A percentile compares a stretch with the other conserved stretches of the same genome.
Conservation (phyloP, 2,329 filamentous ascomycete genomes). For the Anisogramma anomala region DNA sequence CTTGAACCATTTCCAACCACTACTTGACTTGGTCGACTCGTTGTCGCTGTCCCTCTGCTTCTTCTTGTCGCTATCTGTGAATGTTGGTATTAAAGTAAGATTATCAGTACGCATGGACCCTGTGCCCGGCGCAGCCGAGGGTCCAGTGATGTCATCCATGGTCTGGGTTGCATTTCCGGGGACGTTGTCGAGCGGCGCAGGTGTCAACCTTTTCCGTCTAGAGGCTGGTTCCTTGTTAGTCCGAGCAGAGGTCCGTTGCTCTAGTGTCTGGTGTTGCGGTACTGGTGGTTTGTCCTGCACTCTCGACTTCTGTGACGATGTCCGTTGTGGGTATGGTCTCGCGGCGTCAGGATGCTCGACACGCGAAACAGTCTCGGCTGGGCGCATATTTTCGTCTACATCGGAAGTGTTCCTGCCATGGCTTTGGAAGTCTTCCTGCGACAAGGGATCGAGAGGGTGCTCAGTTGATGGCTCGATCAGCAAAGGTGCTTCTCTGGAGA, state of each 20-base stretch:
- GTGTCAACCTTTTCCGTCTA: slow-evolving; percentile 15
- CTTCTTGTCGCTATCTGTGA: slow-evolving; percentile 58
- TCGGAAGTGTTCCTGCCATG: slow-evolving; percentile 26
- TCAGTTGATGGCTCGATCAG: slow-evolving; percentile 9
- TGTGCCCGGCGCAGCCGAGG: slow-evolving; percentile 59
- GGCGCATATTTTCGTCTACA: slow-evolving; percentile 38
- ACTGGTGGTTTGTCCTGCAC: slow-evolving; percentile 22
- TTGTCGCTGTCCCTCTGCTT: slow-evolving; percentile 58
- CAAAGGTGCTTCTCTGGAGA: slow-evolving; percentile 31
- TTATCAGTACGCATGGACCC: slow-evolving; percentile 59
- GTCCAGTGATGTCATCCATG: slow-evolving; percentile 53
- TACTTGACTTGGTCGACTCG: slow-evolving; percentile 65
- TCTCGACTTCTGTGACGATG: slow-evolving; percentile 38
- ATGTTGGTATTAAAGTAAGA: slow-evolving; percentile 69
- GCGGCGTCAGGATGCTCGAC: slow-evolving; percentile 24
- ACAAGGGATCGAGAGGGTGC: neutral
- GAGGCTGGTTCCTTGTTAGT: slow-evolving; percentile 21
- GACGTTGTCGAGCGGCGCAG: slow-evolving; percentile 20
- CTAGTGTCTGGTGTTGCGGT: slow-evolving; percentile 12
- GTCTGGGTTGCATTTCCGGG: slow-evolving; percentile 31
- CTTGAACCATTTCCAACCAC: slow-evolving; percentile 73
- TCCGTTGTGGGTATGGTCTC: slow-evolving; percentile 38
- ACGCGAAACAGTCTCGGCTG: slow-evolving; percentile 52
- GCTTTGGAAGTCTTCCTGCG: slow-evolving; percentile 13
- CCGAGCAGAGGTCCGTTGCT: slow-evolving; percentile 22